Evolutionary conservation across 2,329 filamentous ascomycete genomes (phyloP), one percentile per base, ranked within the genome.

Genomic region (Diatrype stigma): DNA sequence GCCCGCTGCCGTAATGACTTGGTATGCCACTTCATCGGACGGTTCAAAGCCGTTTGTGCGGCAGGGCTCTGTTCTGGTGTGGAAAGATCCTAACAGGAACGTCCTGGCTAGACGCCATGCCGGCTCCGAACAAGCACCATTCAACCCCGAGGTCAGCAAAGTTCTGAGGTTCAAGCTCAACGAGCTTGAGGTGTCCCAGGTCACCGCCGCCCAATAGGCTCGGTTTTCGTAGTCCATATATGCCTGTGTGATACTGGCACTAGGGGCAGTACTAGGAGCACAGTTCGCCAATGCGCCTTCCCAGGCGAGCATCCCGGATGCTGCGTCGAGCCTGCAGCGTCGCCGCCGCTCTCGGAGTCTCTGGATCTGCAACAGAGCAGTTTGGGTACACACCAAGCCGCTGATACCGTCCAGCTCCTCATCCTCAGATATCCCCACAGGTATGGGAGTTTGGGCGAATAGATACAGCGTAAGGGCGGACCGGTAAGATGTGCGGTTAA

Each of bases 101-200:
- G 46, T 30, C 34, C 45, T 48, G 16, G n/a, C 45, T 23, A 56
- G 26, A 35, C 50, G 42, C 56, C 52, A 56, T 14, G 50, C 49
- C 2, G 50, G 50, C 34, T 55, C 54, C 4, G 47, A 46, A 40
- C 56, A 56, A n/a, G 22, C 54, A 3, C 54, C 56, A 22, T 50
- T 53, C 16, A 58, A 16, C 14, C 51, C 53, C 6, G 51, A 52
- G 5, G 49, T 52, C 26, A 57, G 34, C 3, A 48, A 51, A 16
- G 55, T 42, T 16, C 53, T 51, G 21, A 56, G 12, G 21, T 57
- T 56, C 16, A 38, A 49, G n/a, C 42, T 42, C 11, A 56, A 34
- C 14, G 55, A 51, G 28, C 6, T 50, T 17, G 48, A 38, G 14
- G 55, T 57, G 28, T 57, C 49, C 55, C 55, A 57, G 12, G 42